These are phyloP conservation scores for Chiua sp. DNA, from an alignment of 1,284 basidiomycete species.

Conservation along the genomic window DNA sequence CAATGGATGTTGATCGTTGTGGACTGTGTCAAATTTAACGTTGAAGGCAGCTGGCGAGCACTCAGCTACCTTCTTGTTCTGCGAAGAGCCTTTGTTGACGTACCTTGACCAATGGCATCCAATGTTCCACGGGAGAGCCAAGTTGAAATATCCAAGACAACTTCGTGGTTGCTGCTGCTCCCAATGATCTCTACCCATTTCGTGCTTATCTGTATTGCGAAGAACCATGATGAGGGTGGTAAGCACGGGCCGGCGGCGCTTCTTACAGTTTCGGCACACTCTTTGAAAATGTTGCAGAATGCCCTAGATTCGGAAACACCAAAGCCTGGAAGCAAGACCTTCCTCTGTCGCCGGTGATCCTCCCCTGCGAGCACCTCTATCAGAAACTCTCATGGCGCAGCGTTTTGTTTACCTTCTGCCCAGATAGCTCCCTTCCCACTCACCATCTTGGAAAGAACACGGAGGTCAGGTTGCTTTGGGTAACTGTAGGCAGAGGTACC, in stretches of 20 bases:
- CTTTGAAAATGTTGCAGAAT: conserved; percentile 41
- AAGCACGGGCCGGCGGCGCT: conserved; percentile 1
- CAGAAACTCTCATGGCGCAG: not conserved
- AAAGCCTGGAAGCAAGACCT: conserved; percentile 50
- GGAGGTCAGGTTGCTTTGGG: conserved; percentile 42
- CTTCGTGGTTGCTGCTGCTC: conserved; percentile 31
- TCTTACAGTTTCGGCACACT: conserved; percentile 28
- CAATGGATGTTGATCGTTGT: conserved; percentile 43
- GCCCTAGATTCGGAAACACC: conserved; percentile 44
- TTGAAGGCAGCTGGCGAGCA: conserved; percentile 46
- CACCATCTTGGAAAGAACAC: conserved; percentile 35
- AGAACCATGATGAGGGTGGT: conserved; percentile 9
- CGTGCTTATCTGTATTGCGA: conserved; percentile 42
- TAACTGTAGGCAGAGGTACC: conserved; percentile 46
- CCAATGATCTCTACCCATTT: conserved; percentile 51
- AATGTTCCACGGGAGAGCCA: conserved; percentile 49
- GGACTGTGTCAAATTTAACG: conserved; percentile 43
- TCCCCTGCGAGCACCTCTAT: conserved; percentile 39
- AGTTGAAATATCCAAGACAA: conserved; percentile 45
- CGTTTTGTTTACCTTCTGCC: conserved; percentile 43
- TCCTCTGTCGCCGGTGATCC: conserved; percentile 49
- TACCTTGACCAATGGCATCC: conserved; percentile 53
- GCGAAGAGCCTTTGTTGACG: conserved; percentile 2
- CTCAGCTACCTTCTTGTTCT: not conserved
- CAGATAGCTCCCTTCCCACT: conserved; percentile 44